Conservation (phyloP, 140 eudicot genomes). For the Erigeron philadelphicus region DNA sequence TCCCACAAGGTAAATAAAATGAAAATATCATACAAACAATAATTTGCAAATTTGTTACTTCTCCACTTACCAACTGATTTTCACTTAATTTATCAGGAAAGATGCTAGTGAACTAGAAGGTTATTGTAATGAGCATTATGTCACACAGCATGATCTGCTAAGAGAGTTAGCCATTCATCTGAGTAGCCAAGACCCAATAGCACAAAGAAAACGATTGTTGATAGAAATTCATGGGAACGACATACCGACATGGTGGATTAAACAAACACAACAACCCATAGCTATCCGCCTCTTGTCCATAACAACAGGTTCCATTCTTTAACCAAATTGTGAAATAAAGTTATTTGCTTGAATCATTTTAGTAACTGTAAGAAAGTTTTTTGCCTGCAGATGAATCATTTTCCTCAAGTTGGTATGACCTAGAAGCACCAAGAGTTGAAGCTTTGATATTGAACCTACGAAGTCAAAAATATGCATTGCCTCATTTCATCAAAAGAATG, state of each 20-base stretch:
- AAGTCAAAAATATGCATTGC: constrained; percentile 27
- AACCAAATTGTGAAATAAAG: constrained; percentile 3
- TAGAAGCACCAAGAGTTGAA: constrained; percentile 33
- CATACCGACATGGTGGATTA: constrained; percentile 34
- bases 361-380: constrained; percentile 3
- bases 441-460: constrained; percentile 34
- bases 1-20: constrained; percentile 30
- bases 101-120: constrained; percentile 37
- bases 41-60: not conserved
- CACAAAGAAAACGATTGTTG: constrained; percentile 28
- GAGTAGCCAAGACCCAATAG: constrained; percentile 27
- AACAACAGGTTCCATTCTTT: constrained; percentile 37
- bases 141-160: constrained; percentile 40
- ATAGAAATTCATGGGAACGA: constrained; percentile 33
- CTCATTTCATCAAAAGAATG: constrained; percentile 28
- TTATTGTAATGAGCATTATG: constrained; percentile 36
- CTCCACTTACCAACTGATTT: not conserved
- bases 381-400: constrained; percentile 31
- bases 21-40: not conserved
- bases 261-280: constrained; percentile 30
- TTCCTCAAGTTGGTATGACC: constrained; percentile 30
- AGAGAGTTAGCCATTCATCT: constrained; percentile 40
- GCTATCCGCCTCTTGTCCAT: constrained; percentile 34
- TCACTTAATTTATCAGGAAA: constrained; percentile 29
- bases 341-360: not conserved